A percentile compares a stretch with the other conserved stretches of the same genome.
These are phyloP conservation scores for Neurospora sp. DNA, from an alignment of 495 filamentous ascomycete species.

Conservation along the genomic window DNA sequence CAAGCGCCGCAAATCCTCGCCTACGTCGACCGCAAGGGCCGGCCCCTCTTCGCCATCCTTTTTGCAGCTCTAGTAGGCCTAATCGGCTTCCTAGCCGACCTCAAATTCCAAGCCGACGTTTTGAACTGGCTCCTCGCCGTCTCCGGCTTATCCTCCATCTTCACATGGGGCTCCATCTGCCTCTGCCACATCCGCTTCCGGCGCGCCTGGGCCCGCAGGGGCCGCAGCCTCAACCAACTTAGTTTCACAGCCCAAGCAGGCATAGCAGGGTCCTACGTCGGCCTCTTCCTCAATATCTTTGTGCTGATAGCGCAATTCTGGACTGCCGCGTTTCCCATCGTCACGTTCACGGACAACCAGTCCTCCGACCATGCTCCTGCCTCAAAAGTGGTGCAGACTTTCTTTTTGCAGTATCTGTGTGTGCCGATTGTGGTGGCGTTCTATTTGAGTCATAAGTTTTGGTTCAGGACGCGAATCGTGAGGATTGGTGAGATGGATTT, in stretches of 20 bases:
- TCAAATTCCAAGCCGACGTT: conserved; percentile 49
- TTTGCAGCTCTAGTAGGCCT: conserved; percentile 62
- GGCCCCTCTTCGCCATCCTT: conserved; percentile 64
- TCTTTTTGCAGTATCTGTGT: conserved; percentile 76
- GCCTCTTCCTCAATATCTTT: conserved; percentile 65
- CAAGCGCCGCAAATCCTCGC: conserved; percentile 68
- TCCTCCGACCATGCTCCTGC: too few species aligned
- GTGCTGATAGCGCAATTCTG: conserved; percentile 93
- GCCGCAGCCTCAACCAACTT: conserved; percentile 62
- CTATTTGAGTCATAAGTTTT: conserved; percentile 75
- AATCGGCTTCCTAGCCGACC: conserved; percentile 68
- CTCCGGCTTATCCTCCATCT: conserved; percentile 78
- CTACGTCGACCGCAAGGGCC: conserved; percentile 77
- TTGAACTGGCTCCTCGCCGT: conserved; percentile 86
- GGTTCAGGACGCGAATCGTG: conserved; percentile 58
- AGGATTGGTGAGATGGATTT: conserved; percentile 68
- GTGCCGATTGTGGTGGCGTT: conserved; percentile 67
- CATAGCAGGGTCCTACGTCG: conserved; percentile 73
- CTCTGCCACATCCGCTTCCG: conserved; percentile 89
- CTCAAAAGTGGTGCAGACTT: conserved; percentile 33
- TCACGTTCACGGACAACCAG: neutral
- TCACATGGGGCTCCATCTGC: conserved; percentile 91
- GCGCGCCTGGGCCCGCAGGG: conserved; percentile 58
- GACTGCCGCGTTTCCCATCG: conserved; percentile 75
- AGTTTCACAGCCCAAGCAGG: conserved; percentile 75